phyloP scores from a whole-genome alignment of 2,329 filamentous ascomycete genomes.

The Calonectria pauciramosa region DNA sequence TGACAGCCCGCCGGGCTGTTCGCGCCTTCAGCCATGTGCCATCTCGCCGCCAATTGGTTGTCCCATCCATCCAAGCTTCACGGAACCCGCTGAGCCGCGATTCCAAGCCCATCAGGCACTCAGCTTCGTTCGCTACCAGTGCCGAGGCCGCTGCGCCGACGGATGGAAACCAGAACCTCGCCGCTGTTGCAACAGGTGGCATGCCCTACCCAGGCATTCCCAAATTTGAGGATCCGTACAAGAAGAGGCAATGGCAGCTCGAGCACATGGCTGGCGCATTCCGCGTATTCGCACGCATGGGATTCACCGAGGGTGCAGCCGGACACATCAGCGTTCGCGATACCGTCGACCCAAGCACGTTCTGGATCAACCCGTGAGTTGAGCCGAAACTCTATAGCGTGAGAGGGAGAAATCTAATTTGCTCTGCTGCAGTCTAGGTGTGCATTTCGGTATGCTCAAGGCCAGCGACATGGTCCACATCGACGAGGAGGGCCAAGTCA shows the following conservation, averaged over 20 bases:
- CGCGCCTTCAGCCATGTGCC: constrained; percentile 32
- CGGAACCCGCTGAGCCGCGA: constrained; percentile 9
- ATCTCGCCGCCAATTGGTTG: background rate
- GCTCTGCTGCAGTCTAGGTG: constrained; percentile 55
- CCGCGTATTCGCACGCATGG: constrained; percentile 61
- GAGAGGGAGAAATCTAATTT: background rate
- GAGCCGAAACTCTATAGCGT: too few species aligned
- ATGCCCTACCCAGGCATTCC: constrained; percentile 65
- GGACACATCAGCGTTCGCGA: constrained; percentile 77
- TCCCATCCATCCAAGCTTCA: constrained; percentile 15
- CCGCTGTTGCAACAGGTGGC: constrained; percentile 46
- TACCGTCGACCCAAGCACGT: constrained; percentile 68
- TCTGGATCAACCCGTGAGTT: constrained; percentile 74
- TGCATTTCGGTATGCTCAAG: constrained; percentile 73
- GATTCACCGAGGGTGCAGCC: constrained; percentile 71
- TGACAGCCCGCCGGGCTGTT: constrained; percentile 24
- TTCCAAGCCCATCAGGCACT: background rate
- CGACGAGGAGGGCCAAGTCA: constrained; percentile 69
- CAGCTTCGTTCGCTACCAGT: constrained; percentile 38
- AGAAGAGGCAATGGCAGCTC: constrained; percentile 52
- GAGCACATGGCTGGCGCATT: constrained; percentile 62
- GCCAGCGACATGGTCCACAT: constrained; percentile 74
- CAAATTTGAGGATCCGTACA: constrained; percentile 63
- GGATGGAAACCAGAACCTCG: constrained; percentile 40
- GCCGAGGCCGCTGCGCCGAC: constrained; percentile 32